Evolutionary conservation across 306 rosid species (phyloP), one percentile per base, ranked within the genome.

Genomic region (Rosa rugosa): DNA sequence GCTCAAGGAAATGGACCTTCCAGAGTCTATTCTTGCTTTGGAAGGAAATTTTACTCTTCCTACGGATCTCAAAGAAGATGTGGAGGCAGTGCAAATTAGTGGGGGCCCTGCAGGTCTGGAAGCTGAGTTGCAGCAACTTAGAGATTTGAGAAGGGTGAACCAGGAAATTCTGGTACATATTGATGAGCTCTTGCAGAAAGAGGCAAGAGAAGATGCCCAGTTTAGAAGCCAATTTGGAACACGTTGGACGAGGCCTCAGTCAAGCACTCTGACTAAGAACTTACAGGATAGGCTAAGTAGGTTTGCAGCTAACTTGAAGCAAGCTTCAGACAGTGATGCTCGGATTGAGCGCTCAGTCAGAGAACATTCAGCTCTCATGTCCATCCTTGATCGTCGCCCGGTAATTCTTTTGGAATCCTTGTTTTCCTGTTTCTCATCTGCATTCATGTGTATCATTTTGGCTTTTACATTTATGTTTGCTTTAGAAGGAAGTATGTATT

Each of bases 1-100:
- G 93, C 98, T 95, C 23, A 95, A 93, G 96, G 98, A 95, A 80
- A 93, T 95, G 98, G 99, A 95, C 71, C 90, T 95, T 76, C 98
- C 99, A 0, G 99, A 95, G 70, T 95, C 98, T 65, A 91, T 95
- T 85, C 98, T 95, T 80, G 90, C 98, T 54, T 82, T 95, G 90
- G 99, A 95, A 84, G 99, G 99, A 49, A 91, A 93, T 84, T 90
- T 89, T 77, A 75, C 90, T 68, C 86, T 95, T 57, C 97, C 98
- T 8, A 84, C 91, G 17, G 85, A 78, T 84, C 85, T 91, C 59
- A 93, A 95, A 82, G 99, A 95, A 85, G 98, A 93, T 64, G 96
- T 95, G 81, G 99, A 95, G 87, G 99, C 99, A 38, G 99, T 95
- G 83, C 98, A 95, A 88, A 88, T 95, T 73, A 85, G 98, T 87